Evolutionary conservation across 306 rosid species (phyloP).

Genomic region (Cucumis cinereus): DNA sequence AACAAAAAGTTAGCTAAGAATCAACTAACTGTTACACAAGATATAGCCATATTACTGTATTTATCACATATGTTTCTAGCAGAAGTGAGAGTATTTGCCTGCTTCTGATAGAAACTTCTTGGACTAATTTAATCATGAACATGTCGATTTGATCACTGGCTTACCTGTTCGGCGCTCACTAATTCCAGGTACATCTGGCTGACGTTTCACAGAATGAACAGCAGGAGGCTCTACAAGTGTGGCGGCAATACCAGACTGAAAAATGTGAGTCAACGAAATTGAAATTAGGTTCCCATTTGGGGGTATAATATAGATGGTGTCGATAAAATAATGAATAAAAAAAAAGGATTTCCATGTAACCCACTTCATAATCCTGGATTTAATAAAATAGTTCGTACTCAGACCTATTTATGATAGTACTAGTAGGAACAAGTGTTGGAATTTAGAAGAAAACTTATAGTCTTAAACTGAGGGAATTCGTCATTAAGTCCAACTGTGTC

Average conservation of each 20-base stretch:
- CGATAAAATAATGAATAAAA: neutral
- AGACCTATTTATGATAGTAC: neutral
- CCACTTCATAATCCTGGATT: neutral
- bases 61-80: neutral
- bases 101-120: neutral
- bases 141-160: neutral
- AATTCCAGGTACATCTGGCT: slow-evolving; percentile 58
- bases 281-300: neutral
- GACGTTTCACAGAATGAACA: slow-evolving; percentile 24
- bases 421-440: neutral
- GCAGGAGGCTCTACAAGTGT: slow-evolving; percentile 22
- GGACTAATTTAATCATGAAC: neutral
- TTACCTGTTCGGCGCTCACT: slow-evolving; percentile 61
- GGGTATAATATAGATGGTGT: neutral
- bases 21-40: neutral
- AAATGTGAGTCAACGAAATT: neutral
- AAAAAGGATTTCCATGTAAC: neutral
- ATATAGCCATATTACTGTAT: neutral
- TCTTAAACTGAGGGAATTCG: neutral
- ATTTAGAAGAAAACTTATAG: neutral
- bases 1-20: neutral
- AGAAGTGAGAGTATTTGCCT: neutral
- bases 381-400: neutral
- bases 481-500: neutral
- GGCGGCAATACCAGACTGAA: slow-evolving; percentile 27